phyloP scores from a whole-genome alignment of 106 monocot genomes.

The Phalaenopsis aphrodite region DNA sequence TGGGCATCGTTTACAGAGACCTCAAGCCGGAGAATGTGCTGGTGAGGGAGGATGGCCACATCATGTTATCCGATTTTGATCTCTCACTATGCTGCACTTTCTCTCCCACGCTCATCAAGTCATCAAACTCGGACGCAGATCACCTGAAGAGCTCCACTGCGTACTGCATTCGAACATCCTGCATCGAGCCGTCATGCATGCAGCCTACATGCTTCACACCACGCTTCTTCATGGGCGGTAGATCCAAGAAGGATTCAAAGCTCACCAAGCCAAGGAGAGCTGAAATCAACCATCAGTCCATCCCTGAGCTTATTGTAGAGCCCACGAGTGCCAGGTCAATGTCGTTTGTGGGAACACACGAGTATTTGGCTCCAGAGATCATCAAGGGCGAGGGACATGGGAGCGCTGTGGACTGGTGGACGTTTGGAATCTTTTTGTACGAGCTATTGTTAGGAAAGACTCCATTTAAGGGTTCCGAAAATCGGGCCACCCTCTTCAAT shows the following conservation, averaged over 20 bases:
- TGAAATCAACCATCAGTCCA: neutral
- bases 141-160: neutral
- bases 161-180: neutral
- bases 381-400: slow-evolving; percentile 7
- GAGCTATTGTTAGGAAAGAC: slow-evolving; percentile 5
- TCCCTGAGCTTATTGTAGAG: slow-evolving; percentile 1
- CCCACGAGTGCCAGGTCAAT: slow-evolving; percentile 3
- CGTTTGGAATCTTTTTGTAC: neutral
- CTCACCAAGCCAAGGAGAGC: no score
- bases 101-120: slow-evolving; percentile 4
- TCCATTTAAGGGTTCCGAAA: slow-evolving; percentile 1
- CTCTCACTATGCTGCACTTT: slow-evolving; percentile 6
- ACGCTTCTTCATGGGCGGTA: neutral
- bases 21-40: slow-evolving; percentile 8
- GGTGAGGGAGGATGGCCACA: slow-evolving; percentile 7
- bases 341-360: slow-evolving; percentile 5
- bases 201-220: slow-evolving; percentile 4
- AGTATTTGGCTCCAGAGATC: slow-evolving; percentile 3
- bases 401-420: slow-evolving; percentile 8
- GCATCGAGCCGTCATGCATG: slow-evolving; percentile 5
- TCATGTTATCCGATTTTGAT: slow-evolving; percentile 8
- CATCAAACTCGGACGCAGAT: neutral
- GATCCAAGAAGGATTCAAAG: neutral
- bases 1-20: slow-evolving; percentile 5
- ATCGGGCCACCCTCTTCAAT: slow-evolving; percentile 2